phyloP scores from a whole-genome alignment of 257 asterid species.

The Fraxinus pennsylvanica region DNA sequence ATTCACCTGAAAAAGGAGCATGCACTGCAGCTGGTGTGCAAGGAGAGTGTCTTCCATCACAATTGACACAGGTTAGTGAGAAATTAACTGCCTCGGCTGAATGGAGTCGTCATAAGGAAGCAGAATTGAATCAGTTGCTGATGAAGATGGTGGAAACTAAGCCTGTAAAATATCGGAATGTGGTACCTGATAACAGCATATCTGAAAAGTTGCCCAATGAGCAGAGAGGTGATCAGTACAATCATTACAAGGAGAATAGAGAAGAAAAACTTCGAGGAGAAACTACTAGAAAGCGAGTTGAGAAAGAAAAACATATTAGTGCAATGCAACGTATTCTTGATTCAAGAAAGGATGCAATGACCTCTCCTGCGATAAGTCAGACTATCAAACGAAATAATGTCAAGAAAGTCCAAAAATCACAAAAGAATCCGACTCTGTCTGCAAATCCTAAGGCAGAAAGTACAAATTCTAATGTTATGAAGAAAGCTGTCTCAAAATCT shows the following conservation, averaged over 20 bases:
- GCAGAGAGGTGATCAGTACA: slow-evolving; percentile 65
- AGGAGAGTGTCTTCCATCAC: slow-evolving; percentile 46
- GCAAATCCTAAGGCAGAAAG: slow-evolving; percentile 55
- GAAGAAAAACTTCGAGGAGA: slow-evolving; percentile 72
- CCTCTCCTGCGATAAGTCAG: slow-evolving; percentile 46
- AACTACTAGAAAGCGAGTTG: slow-evolving; percentile 51
- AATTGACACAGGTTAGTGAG: slow-evolving; percentile 43
- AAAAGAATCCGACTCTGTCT: slow-evolving; percentile 46
- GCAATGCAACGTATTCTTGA: slow-evolving; percentile 50
- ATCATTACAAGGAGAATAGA: slow-evolving; percentile 72
- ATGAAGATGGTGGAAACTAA: slow-evolving; percentile 91
- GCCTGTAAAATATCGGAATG: slow-evolving; percentile 53
- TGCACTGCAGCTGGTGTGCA: slow-evolving; percentile 29
- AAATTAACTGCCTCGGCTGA: slow-evolving; percentile 62
- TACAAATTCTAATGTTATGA: slow-evolving; percentile 48
- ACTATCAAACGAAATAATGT: slow-evolving; percentile 44
- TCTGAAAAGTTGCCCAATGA: slow-evolving; percentile 57
- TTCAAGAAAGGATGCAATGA: slow-evolving; percentile 51
- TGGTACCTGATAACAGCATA: slow-evolving; percentile 45
- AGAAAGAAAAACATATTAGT: slow-evolving; percentile 58
- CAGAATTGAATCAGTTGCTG: slow-evolving; percentile 78
- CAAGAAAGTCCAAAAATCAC: slow-evolving; percentile 65
- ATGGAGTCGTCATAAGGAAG: slow-evolving; percentile 93
- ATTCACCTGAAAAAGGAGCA: slow-evolving; percentile 39
- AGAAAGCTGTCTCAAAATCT: slow-evolving; percentile 57